These are phyloP conservation scores for Artemisia argyi DNA, from an alignment of 129 eudicot genomes.

Conservation along the genomic window DNA sequence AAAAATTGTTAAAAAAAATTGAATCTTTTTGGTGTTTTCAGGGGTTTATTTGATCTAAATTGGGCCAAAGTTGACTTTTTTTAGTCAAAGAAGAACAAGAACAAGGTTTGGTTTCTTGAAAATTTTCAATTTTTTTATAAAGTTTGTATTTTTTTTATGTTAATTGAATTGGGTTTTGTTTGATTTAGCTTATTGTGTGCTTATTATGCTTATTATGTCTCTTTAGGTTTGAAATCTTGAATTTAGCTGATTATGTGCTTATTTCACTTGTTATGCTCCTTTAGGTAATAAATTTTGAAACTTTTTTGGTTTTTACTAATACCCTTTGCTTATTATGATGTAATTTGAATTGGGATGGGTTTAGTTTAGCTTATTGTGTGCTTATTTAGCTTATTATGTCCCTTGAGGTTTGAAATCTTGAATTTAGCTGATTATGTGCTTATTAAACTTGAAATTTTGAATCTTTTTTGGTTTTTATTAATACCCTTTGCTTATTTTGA, in stretches of 20 bases:
- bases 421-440: too few species aligned
- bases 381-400: too few species aligned
- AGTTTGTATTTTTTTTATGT: neutral
- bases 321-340: too few species aligned
- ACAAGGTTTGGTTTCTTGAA: conserved; percentile 28
- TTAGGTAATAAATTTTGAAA: neutral
- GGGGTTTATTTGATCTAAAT: conserved; percentile 27
- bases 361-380: too few species aligned
- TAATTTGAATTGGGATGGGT: too few species aligned
- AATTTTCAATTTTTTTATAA: conserved; percentile 6
- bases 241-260: neutral
- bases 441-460: too few species aligned
- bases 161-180: neutral
- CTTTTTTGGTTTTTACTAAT: too few species aligned
- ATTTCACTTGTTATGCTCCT: neutral
- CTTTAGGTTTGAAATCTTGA: neutral
- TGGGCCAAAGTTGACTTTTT: conserved; percentile 21
- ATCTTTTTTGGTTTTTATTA: neutral
- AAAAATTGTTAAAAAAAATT: neutral
- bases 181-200: neutral
- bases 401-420: too few species aligned
- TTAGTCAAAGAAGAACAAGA: neutral
- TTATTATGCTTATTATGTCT: neutral
- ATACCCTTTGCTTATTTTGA: neutral
- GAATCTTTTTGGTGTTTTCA: conserved; percentile 18